phyloP scores from a whole-genome alignment of 495 filamentous ascomycete species.

The Lophiotrema nucula region DNA sequence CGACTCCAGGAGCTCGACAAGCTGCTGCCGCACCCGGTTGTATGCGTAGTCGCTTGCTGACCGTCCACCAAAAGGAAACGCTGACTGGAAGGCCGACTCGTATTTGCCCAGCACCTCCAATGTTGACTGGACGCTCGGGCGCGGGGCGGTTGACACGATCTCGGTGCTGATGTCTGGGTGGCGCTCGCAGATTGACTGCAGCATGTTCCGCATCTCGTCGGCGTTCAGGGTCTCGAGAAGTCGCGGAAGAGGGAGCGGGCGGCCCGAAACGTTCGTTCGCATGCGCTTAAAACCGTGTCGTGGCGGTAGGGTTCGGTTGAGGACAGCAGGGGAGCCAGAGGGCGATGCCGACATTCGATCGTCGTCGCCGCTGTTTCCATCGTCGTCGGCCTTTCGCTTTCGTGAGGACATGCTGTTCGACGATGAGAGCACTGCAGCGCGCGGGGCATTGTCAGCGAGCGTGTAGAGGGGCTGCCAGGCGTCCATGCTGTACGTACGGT shows the following conservation, averaged over 20 bases:
- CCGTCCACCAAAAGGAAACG: conserved; percentile 83
- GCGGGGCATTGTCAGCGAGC: too few relatives aligned
- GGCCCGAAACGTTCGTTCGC: conserved; percentile 68
- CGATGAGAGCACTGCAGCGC: conserved; percentile 18
- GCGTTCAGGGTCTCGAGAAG: conserved; percentile 87
- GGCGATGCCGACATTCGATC: conserved; percentile 89
- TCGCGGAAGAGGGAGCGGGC: conserved; percentile 76
- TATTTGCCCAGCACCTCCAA: conserved; percentile 79
- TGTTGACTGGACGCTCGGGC: conserved; percentile 76
- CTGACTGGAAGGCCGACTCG: conserved; percentile 69
- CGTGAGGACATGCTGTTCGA: conserved; percentile 52
- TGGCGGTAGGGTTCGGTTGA: conserved; percentile 59
- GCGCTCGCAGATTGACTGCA: conserved; percentile 83
- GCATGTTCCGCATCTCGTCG: conserved; percentile 73
- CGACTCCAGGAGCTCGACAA: conserved; percentile 80
- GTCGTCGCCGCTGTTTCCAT: conserved; percentile 53
- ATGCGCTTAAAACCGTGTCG: conserved; percentile 63
- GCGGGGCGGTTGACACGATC: conserved; percentile 79
- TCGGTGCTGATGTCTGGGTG: conserved; percentile 80
- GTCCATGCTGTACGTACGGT: conserved; percentile 67
- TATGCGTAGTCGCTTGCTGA: conserved; percentile 89
- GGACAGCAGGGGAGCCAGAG: conserved; percentile 69
- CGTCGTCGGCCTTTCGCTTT: conserved; percentile 89
- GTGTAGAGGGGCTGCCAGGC: too few relatives aligned
- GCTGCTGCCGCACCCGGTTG: conserved; percentile 81